A percentile compares a stretch with the other conserved stretches of the same genome.
Evolutionary conservation across 1,139 yeast genomes (phyloP).

Genomic region (Insectozyma bohioensis): DNA sequence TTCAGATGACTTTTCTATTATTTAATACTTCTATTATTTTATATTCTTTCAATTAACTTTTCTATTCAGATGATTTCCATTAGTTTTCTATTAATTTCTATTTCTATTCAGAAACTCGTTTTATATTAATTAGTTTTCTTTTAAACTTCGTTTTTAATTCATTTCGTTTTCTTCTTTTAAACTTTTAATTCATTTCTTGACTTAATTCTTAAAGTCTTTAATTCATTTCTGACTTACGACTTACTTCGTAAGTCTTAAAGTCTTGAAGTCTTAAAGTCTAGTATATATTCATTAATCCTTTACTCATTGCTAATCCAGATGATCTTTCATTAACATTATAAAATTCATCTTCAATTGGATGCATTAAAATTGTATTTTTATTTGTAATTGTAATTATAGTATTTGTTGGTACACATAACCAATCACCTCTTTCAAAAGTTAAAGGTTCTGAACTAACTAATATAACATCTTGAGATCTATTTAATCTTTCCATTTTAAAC

Average conservation of each 20-base stretch:
- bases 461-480: slow-evolving; percentile 90
- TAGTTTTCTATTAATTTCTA: too few species aligned
- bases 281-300: slow-evolving; percentile 75
- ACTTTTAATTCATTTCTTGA: background rate
- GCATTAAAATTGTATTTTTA: slow-evolving; percentile 78
- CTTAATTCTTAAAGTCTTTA: slow-evolving; percentile 29
- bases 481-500: slow-evolving; percentile 90
- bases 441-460: slow-evolving; percentile 96
- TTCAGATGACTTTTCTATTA: too few species aligned
- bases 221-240: too few species aligned
- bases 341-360: slow-evolving; percentile 89
- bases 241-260: too few species aligned
- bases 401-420: slow-evolving; percentile 97
- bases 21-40: too few species aligned
- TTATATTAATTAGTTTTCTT: too few species aligned
- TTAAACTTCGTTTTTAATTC: too few species aligned
- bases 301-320: slow-evolving; percentile 80
- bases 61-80: too few species aligned
- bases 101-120: too few species aligned
- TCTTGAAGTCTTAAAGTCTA: too few species aligned
- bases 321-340: slow-evolving; percentile 76
- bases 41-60: too few species aligned
- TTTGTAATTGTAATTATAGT: slow-evolving; percentile 79
- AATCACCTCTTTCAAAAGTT: slow-evolving; percentile 94
- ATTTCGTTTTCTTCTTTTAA: too few species aligned